Percentiles rank a stretch among this genome's conserved stretches.
Conservation (phyloP, 2,329 filamentous ascomycete species). For the Macrophomina phaseolina region DNA sequence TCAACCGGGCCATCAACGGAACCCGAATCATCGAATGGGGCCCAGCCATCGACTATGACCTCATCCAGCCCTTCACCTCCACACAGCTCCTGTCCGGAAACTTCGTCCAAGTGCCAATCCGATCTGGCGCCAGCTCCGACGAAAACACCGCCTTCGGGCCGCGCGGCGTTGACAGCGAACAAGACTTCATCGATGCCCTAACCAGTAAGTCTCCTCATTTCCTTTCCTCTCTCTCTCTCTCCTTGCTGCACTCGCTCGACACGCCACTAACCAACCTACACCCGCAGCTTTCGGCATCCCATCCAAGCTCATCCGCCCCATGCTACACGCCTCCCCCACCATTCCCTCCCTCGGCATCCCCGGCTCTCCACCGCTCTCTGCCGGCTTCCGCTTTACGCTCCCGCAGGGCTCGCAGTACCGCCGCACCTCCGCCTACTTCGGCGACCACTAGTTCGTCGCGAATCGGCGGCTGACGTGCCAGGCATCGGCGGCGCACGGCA, state of each 20-base stretch:
- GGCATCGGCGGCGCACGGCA: constrained; percentile 54
- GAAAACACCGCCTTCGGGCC: constrained; percentile 66
- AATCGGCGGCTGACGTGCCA: constrained; percentile 60
- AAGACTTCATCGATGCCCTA: constrained; percentile 54
- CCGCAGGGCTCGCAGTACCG: constrained; percentile 54
- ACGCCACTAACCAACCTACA: neutral
- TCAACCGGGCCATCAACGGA: constrained; percentile 61
- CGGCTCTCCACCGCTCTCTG: neutral
- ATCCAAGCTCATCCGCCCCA: constrained; percentile 33
- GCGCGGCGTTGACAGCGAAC: constrained; percentile 60
- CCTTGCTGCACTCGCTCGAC: neutral
- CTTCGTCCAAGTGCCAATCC: constrained; percentile 68
- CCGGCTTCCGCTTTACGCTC: constrained; percentile 21
- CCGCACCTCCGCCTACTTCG: constrained; percentile 56
- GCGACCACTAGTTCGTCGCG: constrained; percentile 63
- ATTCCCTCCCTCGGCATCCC: constrained; percentile 12
- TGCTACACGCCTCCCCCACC: constrained; percentile 38
- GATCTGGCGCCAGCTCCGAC: constrained; percentile 69
- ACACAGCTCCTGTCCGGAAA: constrained; percentile 61
- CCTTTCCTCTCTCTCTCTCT: no score
- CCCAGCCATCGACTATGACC: constrained; percentile 61
- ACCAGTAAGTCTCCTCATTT: constrained; percentile 16
- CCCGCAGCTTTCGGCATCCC: constrained; percentile 33
- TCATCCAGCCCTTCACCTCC: constrained; percentile 59
- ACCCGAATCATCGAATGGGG: constrained; percentile 44